Base-by-base conservation (phyloP, 2,329 filamentous ascomycete genomes). In the Ophiostoma piceae region DNA sequence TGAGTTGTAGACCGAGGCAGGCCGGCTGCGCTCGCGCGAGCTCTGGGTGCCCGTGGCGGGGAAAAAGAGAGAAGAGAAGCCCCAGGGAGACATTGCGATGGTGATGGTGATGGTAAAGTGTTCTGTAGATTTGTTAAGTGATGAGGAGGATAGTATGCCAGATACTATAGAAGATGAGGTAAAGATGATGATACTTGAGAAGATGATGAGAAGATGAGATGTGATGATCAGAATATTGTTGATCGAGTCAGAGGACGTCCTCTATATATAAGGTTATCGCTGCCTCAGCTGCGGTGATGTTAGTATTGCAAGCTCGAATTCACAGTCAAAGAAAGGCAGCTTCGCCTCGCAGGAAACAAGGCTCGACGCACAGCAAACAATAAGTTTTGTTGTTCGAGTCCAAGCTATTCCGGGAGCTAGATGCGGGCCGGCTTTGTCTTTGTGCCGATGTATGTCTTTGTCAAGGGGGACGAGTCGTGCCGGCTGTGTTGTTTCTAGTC, bases 331-430 rank as follows among this genome's bases (percentile, higher is more conserved):
- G n/a, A 26, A 57, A 16, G 51, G 51, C 3, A 22, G 51, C 51
- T 57, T 57, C 12, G 51, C 51, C 51, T 26, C 9, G n/a, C n/a
- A 57, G 22, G 22, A n/a, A 26, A n/a, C 32, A 26, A 26, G 51
- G 12, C 16, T 47, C 43, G 43, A 47, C 43, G 16, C 43, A 47
- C 51, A 26, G 51, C 51, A 57, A 22, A 57, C 51, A 57, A 29
- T 57, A 57, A 7, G 26, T 57, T 57, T 57, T 12, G 51, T 57
- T 57, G 51, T 57, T 26, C 51, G n/a, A 57, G 51, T 57, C 11
- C 51, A 57, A 57, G 51, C 51, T 57, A 57, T 57, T 57, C 22
- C 51, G 51, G 51, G 51, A 57, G 22, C 51, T 57, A 57, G 51
- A 57, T 14, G n/a, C 51, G 51, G 22, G 22, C 51, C 51, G 51